Base-by-base conservation (phyloP, 2,329 filamentous ascomycete species). In the Cladosporium sp. region DNA sequence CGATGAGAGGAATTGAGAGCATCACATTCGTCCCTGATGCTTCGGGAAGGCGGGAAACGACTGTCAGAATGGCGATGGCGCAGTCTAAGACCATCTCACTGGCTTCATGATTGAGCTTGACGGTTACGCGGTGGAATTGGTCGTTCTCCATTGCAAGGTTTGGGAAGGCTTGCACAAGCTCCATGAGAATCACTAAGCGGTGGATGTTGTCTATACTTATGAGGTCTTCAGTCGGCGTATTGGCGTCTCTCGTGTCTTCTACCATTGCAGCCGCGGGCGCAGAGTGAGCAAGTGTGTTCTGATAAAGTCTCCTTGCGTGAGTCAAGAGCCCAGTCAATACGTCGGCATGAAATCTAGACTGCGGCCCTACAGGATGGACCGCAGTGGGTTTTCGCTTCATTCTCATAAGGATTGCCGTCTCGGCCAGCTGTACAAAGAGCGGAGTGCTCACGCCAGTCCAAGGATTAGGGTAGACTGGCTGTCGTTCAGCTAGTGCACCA, bases 381-480 rank as follows among this genome's bases (percentile, higher is more conserved):
- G 40, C 40, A 16, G 9, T 32, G 4, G 50, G 40, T 9, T 51
- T 46, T 45, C 56, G 34, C 41, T 53, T 58, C 14, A 50, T 49
- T 6, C 56, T 43, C 9, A 58, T 19, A 3, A 58, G 18, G 19
- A 54, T 46, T 14, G 52, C 52, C 2, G 50, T 50, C 22, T 58
- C 48, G 4, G 56, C 49, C 7, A 56, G 28, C 9, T 37, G 40
- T 7, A 58, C 54, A 50, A 58, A 58, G 4, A 53, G 43, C 5
- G 56, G 52, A 2, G 54, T 58, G 5, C 43, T 41, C 11, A 56
- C 34, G 10, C 56, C 54, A 14, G 56, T 56, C 52, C 56, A 58
- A 10, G 54, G 46, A 9, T 56, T 44, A 3, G 54, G 49, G 14
- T 56, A 55, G 19, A 56, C 34, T 7, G 16, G 37, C 31, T 58